Conservation (phyloP, 208 protist genomes). For the Wallacemonas sp. region DNA sequence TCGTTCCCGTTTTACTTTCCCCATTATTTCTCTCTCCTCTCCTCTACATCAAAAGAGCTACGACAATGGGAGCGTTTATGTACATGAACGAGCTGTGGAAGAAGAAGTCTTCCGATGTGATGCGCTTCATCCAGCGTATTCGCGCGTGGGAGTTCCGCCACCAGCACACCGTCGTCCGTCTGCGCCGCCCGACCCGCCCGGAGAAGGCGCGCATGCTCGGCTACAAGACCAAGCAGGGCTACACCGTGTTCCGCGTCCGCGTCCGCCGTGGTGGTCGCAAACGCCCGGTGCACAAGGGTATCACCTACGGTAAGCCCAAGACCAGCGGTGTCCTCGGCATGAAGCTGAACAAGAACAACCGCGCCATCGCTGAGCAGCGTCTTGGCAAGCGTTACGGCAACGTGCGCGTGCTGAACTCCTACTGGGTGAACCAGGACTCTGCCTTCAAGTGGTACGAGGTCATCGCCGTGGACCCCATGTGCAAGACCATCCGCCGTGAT, state of each 20-base stretch:
- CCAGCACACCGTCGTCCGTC: slow-evolving; percentile 91
- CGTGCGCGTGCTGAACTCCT: slow-evolving; percentile 99
- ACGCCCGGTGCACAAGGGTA: slow-evolving; percentile 96
- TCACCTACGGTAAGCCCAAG: slow-evolving; percentile 99
- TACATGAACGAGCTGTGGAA: slow-evolving; percentile 99
- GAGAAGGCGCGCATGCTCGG: slow-evolving; percentile 99
- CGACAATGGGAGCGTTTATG: slow-evolving; percentile 98
- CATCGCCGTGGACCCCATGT: slow-evolving; percentile 98
- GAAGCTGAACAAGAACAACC: slow-evolving; percentile 97
- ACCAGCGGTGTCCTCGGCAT: slow-evolving; percentile 97
- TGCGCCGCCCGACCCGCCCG: slow-evolving; percentile 96
- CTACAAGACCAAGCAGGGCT: slow-evolving; percentile 99
- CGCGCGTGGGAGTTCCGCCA: slow-evolving; percentile 99
- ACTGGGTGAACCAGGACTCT: slow-evolving; percentile 98
- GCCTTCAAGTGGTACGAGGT: slow-evolving; percentile 99
- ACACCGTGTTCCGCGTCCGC: slow-evolving; percentile 98
- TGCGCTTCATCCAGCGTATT: slow-evolving; percentile 99
- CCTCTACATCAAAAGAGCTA: slow-evolving; percentile 5
- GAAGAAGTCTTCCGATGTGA: slow-evolving; percentile 99
- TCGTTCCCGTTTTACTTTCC: neutral
- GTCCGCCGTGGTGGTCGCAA: slow-evolving; percentile 99
- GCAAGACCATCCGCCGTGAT: slow-evolving; percentile 98
- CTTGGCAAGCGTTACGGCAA: slow-evolving; percentile 95
- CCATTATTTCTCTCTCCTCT: neutral
- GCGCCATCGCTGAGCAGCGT: slow-evolving; percentile 97